Evolutionary conservation across 2,329 filamentous ascomycete species (phyloP).

Genomic region (Fusarium pseudocircinatum): DNA sequence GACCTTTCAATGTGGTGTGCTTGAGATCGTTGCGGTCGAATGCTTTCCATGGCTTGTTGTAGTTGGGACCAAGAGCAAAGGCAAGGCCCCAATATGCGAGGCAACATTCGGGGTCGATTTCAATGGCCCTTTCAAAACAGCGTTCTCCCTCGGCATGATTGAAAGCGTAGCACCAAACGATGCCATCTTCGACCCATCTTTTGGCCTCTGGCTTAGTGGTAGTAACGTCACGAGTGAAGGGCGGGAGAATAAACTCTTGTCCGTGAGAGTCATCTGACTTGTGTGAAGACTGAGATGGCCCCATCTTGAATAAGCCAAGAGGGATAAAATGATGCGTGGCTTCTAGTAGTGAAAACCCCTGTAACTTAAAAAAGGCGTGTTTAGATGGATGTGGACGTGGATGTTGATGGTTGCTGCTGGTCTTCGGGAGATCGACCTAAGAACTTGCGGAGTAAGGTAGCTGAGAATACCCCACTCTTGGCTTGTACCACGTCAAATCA

Average conservation of each 20-base stretch:
- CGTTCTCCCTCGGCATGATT: conserved; percentile 73
- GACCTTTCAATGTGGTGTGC: conserved; percentile 26
- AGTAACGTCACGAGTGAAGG: conserved; percentile 57
- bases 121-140: conserved; percentile 68
- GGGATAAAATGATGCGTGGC: background rate
- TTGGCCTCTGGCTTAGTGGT: conserved; percentile 63
- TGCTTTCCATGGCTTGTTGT: conserved; percentile 73
- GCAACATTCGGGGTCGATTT: conserved; percentile 61
- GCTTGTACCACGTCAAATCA: conserved; percentile 34
- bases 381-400: background rate
- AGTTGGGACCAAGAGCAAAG: conserved; percentile 76
- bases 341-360: background rate
- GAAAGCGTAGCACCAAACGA: conserved; percentile 76
- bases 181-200: conserved; percentile 72
- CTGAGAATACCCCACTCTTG: conserved; percentile 26
- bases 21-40: conserved; percentile 39
- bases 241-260: conserved; percentile 36
- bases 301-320: conserved; percentile 18
- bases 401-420: background rate
- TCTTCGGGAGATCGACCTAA: conserved; percentile 25
- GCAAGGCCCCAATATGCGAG: conserved; percentile 75
- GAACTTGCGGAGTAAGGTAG: conserved; percentile 37
- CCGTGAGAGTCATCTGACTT: conserved; percentile 1
- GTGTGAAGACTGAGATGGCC: conserved; percentile 8
- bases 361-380: background rate